Percentiles rank a stretch among this genome's conserved stretches.
Evolutionary conservation across 2,329 filamentous ascomycete species (phyloP).

Genomic region (Sporothrix dimorphospora): DNA sequence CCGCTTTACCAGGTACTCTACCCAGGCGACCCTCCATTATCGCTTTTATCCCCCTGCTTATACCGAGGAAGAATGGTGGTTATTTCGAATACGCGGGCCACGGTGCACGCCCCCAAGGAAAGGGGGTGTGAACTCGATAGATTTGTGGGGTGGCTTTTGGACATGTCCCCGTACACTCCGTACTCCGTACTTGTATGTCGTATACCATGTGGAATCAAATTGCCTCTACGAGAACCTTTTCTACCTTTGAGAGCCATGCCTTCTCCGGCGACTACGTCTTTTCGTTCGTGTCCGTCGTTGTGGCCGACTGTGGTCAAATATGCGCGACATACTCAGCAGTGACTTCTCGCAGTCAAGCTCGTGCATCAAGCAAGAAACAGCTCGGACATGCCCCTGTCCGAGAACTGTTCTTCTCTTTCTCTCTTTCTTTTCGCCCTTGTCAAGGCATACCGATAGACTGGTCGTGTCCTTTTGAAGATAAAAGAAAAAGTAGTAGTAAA

Average conservation of each 20-base stretch:
- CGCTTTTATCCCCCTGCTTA: constrained; percentile 7
- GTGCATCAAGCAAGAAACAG: too few relatives aligned
- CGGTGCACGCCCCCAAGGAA: not conserved
- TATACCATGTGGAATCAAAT: not conserved
- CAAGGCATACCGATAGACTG: not conserved
- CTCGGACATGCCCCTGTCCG: too few relatives aligned
- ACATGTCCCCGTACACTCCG: not conserved
- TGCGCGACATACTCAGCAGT: not conserved
- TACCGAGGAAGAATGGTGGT: constrained; percentile 5
- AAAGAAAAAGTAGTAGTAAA: not conserved
- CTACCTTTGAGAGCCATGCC: not conserved
- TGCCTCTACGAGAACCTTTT: not conserved
- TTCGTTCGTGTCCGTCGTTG: not conserved
- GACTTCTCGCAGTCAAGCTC: not conserved
- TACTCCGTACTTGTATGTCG: not conserved
- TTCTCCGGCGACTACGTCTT: not conserved
- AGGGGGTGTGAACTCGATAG: not conserved
- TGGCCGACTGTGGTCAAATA: not conserved
- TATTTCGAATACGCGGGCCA: not conserved
- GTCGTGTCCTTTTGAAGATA: not conserved
- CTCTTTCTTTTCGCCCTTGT: too few relatives aligned
- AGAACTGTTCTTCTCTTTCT: too few relatives aligned
- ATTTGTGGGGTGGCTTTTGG: not conserved
- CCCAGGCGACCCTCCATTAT: constrained; percentile 4
- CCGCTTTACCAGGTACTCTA: constrained; percentile 11